Evolutionary conservation across 2,329 filamentous ascomycete genomes (phyloP).

Genomic region (Cladosporium phlei): DNA sequence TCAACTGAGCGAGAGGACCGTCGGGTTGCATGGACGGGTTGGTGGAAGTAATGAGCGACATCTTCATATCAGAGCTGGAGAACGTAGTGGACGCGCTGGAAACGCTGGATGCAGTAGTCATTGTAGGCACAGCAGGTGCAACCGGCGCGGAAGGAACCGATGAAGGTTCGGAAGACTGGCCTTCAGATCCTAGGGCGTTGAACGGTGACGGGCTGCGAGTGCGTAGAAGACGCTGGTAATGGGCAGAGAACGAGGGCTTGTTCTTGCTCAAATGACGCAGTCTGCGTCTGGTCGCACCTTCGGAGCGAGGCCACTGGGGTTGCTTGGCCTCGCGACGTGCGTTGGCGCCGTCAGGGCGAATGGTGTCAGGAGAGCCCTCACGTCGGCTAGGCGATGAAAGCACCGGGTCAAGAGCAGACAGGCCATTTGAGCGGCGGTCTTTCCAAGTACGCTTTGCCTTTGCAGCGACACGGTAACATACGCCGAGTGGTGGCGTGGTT

Average conservation of each 20-base stretch:
- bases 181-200: constrained; percentile 32
- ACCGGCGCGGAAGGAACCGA: constrained; percentile 17
- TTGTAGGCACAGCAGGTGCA: not conserved
- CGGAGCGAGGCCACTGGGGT: constrained; percentile 52
- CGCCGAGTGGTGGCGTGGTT: constrained; percentile 58
- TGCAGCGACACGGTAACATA: constrained; percentile 59
- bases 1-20: constrained; percentile 44
- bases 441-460: constrained; percentile 59
- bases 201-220: constrained; percentile 58
- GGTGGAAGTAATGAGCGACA: constrained; percentile 49
- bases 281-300: constrained; percentile 54
- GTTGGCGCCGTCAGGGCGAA: constrained; percentile 34
- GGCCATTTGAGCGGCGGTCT: constrained; percentile 34
- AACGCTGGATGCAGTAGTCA: not conserved
- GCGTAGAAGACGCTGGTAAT: constrained; percentile 59
- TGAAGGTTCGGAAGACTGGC: constrained; percentile 23
- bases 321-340: constrained; percentile 34
- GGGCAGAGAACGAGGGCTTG: constrained; percentile 58
- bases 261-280: constrained; percentile 57
- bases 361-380: constrained; percentile 41
- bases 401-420: constrained; percentile 27
- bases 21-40: constrained; percentile 48
- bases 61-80: constrained; percentile 46
- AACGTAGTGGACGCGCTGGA: constrained; percentile 32
- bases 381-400: constrained; percentile 22